A percentile compares a stretch with the other conserved stretches of the same genome.
Evolutionary conservation across 163 green algal species (phyloP).

Genomic region (Chloromonas sp.): DNA sequence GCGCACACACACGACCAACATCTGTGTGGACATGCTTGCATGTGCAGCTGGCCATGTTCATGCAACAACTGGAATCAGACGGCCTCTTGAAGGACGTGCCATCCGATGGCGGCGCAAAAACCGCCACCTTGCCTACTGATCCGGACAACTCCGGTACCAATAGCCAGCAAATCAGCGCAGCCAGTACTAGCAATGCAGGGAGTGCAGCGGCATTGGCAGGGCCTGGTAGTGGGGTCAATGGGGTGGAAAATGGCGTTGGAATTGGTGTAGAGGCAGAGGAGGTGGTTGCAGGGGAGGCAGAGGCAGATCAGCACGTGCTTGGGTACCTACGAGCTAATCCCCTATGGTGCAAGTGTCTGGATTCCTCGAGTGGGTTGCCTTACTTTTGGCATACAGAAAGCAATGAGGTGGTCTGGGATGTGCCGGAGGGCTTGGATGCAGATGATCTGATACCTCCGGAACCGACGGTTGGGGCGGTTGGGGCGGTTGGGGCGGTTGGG

Average conservation of each 20-base stretch:
- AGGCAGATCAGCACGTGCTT: constrained; percentile 44
- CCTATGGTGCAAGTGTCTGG: constrained; percentile 36
- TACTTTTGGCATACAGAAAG: constrained; percentile 55
- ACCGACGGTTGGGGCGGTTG: neutral
- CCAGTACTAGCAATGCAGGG: no score
- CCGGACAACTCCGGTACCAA: no score
- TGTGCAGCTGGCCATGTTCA: constrained; percentile 51
- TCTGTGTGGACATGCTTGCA: neutral
- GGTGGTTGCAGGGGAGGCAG: neutral
- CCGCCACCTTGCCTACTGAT: no score
- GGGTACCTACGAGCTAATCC: constrained; percentile 34
- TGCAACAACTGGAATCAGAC: constrained; percentile 50
- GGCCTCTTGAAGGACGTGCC: constrained; percentile 40
- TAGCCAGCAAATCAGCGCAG: no score
- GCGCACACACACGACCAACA: no score
- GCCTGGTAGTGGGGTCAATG: no score
- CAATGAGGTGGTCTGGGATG: constrained; percentile 53
- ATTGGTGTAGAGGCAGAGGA: no score
- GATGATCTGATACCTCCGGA: constrained; percentile 32
- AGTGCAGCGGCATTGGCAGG: no score
- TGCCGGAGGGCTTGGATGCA: constrained; percentile 30
- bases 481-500: neutral
- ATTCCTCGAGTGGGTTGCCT: constrained; percentile 34
- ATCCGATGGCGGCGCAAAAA: no score
- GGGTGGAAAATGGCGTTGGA: no score